Base-by-base conservation (phyloP, 1,284 basidiomycete genomes). In the Agroathelia rolfsii region DNA sequence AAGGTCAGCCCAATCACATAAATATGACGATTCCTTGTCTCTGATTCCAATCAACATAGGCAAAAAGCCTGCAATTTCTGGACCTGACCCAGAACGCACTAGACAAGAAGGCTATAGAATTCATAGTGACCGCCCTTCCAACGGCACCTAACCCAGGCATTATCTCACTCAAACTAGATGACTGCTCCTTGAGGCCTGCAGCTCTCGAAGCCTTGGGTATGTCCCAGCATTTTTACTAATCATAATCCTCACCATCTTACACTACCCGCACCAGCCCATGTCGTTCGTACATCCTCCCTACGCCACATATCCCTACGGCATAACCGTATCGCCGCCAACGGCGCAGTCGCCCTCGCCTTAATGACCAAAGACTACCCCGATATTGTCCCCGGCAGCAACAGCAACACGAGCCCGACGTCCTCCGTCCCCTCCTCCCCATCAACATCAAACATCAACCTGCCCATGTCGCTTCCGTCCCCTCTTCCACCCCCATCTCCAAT, bases 321-420 rank as follows among this genome's bases (percentile, higher is more conserved):
- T 33, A 94, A 95, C 55, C 75, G 74, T 31, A 94, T 95, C 45
- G 76, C 70, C 23, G 69, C 76, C 0, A 72, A 80, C 0, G 87
- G 88, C 14, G 88, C 83, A 2, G 88, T 95, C 3, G 82, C 88
- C 0, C 65, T 96, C n/a, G 89, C 90, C 0, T 68, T 94, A 32
- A 93, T 95, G 86, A 89, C 95, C 41, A 76, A 85, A 37, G 92
- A 96, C 55, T 95, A 94, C 50, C 86, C 87, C 3, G 86, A 92
- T 46, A 65, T 76, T 28, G 64, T 76, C 28, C 65, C 73, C n/a
- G 46, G 34, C 20, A n/a, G n/a, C n/a, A n/a, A n/a, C n/a, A n/a
- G n/a, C n/a, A n/a, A n/a, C n/a, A 41, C 34, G 3, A 44, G 29
- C 2, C 15, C 24, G 10, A 28, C 34, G 11, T 24, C 17, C 9